Evolutionary conservation across 1,284 basidiomycete genomes (phyloP).

Genomic region (Agaricales sp.): DNA sequence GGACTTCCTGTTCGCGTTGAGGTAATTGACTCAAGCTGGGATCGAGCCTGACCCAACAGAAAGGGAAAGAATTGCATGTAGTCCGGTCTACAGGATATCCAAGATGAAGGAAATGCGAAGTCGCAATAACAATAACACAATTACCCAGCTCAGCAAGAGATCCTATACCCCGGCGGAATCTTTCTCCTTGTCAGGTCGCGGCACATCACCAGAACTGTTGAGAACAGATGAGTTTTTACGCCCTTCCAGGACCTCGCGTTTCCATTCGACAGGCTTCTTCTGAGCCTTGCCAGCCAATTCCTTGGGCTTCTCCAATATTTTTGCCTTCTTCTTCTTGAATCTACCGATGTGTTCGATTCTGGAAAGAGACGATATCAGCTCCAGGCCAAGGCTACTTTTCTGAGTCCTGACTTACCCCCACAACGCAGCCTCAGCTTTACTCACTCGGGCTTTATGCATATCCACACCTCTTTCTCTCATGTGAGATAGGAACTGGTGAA

Average conservation of each 20-base stretch:
- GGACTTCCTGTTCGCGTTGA: constrained; percentile 55
- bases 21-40: constrained; percentile 52
- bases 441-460: constrained; percentile 49
- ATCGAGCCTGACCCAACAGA: constrained; percentile 34
- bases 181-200: too few relatives aligned
- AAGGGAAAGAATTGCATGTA: not conserved
- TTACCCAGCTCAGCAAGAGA: too few relatives aligned
- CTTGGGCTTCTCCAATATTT: constrained; percentile 22
- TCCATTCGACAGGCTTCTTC: constrained; percentile 14
- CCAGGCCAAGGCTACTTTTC: too few relatives aligned
- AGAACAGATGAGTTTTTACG: constrained; percentile 10
- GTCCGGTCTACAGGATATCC: not conserved
- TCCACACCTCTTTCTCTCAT: constrained; percentile 51
- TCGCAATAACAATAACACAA: too few relatives aligned
- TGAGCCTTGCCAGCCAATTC: constrained; percentile 11
- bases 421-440: constrained; percentile 46
- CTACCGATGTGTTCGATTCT: constrained; percentile 39
- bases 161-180: too few relatives aligned
- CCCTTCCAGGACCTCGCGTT: constrained; percentile 18
- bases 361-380: not conserved
- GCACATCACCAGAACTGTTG: too few relatives aligned
- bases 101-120: not conserved
- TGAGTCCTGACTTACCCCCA: constrained; percentile 40
- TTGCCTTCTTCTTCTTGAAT: constrained; percentile 29
- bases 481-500: constrained; percentile 48